phyloP scores from a whole-genome alignment of 495 filamentous ascomycete genomes.

The Penicillium canariense region DNA sequence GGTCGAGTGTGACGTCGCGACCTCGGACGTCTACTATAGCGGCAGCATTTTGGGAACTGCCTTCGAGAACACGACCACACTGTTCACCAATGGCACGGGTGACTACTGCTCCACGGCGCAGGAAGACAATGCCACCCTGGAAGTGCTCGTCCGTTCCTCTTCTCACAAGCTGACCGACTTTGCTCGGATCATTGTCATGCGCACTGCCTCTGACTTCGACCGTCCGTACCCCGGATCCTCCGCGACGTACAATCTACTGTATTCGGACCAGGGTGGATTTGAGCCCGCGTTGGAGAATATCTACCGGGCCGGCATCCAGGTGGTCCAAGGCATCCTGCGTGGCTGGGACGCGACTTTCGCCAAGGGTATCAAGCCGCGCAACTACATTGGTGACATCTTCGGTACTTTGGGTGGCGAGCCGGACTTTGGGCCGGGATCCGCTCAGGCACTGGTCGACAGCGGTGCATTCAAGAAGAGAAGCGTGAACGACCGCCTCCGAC shows the following conservation, averaged over 20 bases:
- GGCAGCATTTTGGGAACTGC: conserved; percentile 58
- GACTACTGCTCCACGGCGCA: conserved; percentile 70
- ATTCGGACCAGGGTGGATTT: conserved; percentile 58
- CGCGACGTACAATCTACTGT: conserved; percentile 55
- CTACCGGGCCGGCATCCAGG: conserved; percentile 62
- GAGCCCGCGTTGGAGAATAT: conserved; percentile 60
- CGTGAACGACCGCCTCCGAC: conserved; percentile 3
- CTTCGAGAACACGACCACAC: conserved; percentile 61
- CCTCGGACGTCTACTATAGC: conserved; percentile 70
- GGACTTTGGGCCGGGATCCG: conserved; percentile 60
- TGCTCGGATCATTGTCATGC: conserved; percentile 67
- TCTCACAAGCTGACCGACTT: conserved; percentile 59
- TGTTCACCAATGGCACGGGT: conserved; percentile 67
- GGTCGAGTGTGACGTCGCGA: conserved; percentile 65
- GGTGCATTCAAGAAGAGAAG: conserved; percentile 32
- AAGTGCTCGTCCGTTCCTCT: conserved; percentile 62
- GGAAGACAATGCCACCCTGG: conserved; percentile 72
- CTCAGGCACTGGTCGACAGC: conserved; percentile 23
- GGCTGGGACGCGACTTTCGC: conserved; percentile 60
- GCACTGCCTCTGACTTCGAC: conserved; percentile 71
- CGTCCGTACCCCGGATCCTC: conserved; percentile 58
- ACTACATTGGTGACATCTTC: conserved; percentile 74
- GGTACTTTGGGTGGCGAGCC: conserved; percentile 63
- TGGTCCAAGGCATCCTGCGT: conserved; percentile 62
- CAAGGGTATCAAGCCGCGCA: conserved; percentile 57